Conservation (phyloP, 176 grass and related monocot species). For the Lolium rigidum region DNA sequence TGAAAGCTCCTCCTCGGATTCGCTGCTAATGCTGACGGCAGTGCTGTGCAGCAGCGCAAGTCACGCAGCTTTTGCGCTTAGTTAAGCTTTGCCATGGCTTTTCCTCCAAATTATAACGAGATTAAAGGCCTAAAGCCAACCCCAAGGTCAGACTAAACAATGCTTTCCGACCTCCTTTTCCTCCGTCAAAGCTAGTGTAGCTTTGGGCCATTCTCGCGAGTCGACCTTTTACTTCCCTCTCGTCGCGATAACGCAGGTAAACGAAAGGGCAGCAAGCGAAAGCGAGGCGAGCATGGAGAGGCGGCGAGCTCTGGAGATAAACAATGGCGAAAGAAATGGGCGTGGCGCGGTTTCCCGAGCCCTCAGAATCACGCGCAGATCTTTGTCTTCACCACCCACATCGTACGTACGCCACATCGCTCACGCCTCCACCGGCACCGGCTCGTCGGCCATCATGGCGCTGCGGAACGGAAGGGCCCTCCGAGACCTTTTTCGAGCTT, state of each 20-base stretch:
- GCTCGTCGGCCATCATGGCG: constrained; percentile 53
- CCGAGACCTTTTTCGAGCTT: constrained; percentile 34
- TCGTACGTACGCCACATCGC: not conserved
- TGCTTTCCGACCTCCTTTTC: not conserved
- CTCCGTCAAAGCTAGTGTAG: constrained; percentile 35
- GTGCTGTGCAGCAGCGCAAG: constrained; percentile 31
- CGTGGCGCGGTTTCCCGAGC: constrained; percentile 55
- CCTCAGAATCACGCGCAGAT: constrained; percentile 58
- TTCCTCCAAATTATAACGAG: not conserved
- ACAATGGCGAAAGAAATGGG: constrained; percentile 49
- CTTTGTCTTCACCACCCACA: constrained; percentile 56
- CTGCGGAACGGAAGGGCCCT: not conserved
- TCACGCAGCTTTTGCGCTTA: constrained; percentile 38
- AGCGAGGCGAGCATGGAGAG: constrained; percentile 17
- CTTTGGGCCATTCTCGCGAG: constrained; percentile 48
- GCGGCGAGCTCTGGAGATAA: not conserved
- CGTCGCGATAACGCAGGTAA: not conserved
- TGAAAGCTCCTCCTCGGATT: constrained; percentile 50
- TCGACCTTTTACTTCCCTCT: not conserved
- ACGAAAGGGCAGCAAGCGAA: constrained; percentile 1
- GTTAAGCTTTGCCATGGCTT: not conserved
- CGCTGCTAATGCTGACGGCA: constrained; percentile 63
- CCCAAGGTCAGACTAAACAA: constrained; percentile 53
- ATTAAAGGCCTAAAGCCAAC: constrained; percentile 37
- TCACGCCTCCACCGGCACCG: not conserved